A percentile compares a stretch with the other conserved stretches of the same genome.
Conservation (phyloP, 805 yeast species). For the Candida manassasensis region DNA sequence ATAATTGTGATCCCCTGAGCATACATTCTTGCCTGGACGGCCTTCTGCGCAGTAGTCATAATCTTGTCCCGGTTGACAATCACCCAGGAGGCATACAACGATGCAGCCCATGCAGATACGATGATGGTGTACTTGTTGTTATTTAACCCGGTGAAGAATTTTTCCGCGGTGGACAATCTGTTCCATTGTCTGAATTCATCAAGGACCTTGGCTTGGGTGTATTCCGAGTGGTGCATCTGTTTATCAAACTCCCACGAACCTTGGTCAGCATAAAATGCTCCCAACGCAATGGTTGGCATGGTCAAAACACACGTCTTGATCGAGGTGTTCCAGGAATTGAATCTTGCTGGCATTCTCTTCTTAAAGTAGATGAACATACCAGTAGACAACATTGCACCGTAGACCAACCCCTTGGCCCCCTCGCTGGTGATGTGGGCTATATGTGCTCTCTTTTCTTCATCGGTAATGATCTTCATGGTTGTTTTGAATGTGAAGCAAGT, state of each 20-base stretch:
- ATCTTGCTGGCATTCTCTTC: slow-evolving; percentile 28
- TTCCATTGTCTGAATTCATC: slow-evolving; percentile 36
- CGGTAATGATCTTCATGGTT: slow-evolving; percentile 33
- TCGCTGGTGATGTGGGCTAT: slow-evolving; percentile 29
- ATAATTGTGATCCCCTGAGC: slow-evolving; percentile 80
- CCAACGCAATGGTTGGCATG: slow-evolving; percentile 36
- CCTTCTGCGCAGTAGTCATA: slow-evolving; percentile 73
- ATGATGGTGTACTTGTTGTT: slow-evolving; percentile 35
- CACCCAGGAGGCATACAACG: slow-evolving; percentile 65
- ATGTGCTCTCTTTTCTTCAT: slow-evolving; percentile 39
- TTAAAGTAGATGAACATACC: slow-evolving; percentile 31
- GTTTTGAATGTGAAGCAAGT: no score
- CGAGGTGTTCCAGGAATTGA: slow-evolving; percentile 31
- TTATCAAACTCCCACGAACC: slow-evolving; percentile 42
- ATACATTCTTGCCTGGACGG: slow-evolving; percentile 86
- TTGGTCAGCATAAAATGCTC: slow-evolving; percentile 41
- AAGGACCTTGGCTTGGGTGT: slow-evolving; percentile 22
- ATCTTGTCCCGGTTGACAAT: slow-evolving; percentile 67
- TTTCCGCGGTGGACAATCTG: slow-evolving; percentile 24
- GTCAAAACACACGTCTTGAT: slow-evolving; percentile 34
- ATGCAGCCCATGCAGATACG: slow-evolving; percentile 35
- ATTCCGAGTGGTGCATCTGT: slow-evolving; percentile 28
- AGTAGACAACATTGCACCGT: slow-evolving; percentile 27
- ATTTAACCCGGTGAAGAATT: slow-evolving; percentile 22
- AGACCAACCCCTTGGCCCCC: slow-evolving; percentile 36